Evolutionary conservation across 441 rosid species (phyloP).

Genomic region (Brassica balearica): DNA sequence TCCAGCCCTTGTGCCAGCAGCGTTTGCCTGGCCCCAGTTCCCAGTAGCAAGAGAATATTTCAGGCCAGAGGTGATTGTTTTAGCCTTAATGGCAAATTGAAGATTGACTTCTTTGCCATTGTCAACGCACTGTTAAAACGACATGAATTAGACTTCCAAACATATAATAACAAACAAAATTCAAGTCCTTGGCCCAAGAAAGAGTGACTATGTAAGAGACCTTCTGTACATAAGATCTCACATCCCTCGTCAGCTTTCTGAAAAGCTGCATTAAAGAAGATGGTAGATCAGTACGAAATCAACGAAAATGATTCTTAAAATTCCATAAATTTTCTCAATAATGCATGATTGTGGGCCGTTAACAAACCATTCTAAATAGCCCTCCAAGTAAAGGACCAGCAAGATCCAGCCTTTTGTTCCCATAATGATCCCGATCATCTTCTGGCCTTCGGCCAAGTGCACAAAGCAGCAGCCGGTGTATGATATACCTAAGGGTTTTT

Average conservation of each 20-base stretch:
- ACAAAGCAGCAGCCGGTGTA: slow-evolving; percentile 93
- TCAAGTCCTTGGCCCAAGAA: slow-evolving; percentile 11
- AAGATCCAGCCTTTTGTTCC: slow-evolving; percentile 99
- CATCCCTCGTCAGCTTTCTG: slow-evolving; percentile 93
- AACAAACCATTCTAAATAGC: slow-evolving; percentile 89
- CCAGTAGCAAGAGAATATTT: slow-evolving; percentile 99
- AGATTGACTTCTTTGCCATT: slow-evolving; percentile 96
- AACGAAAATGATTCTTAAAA: slow-evolving; percentile 13
- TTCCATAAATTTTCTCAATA: neutral
- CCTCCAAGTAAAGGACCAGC: slow-evolving; percentile 99
- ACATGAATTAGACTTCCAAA: slow-evolving; percentile 28
- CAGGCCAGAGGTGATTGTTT: slow-evolving; percentile 93
- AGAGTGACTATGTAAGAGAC: slow-evolving; percentile 49
- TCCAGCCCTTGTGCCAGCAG: slow-evolving; percentile 99
- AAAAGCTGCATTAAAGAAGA: slow-evolving; percentile 70
- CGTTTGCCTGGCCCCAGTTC: slow-evolving; percentile 99
- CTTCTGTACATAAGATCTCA: slow-evolving; percentile 93
- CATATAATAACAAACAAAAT: slow-evolving; percentile 17
- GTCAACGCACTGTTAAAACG: slow-evolving; percentile 77
- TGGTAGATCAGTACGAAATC: slow-evolving; percentile 27
- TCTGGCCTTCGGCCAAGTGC: slow-evolving; percentile 96
- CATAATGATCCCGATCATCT: slow-evolving; percentile 99
- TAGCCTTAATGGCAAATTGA: slow-evolving; percentile 96
- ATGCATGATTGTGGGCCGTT: slow-evolving; percentile 7
- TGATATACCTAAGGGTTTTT: slow-evolving; percentile 69